phyloP scores from a whole-genome alignment of 2,329 filamentous ascomycete genomes.

The Botryotinia narcissicola region DNA sequence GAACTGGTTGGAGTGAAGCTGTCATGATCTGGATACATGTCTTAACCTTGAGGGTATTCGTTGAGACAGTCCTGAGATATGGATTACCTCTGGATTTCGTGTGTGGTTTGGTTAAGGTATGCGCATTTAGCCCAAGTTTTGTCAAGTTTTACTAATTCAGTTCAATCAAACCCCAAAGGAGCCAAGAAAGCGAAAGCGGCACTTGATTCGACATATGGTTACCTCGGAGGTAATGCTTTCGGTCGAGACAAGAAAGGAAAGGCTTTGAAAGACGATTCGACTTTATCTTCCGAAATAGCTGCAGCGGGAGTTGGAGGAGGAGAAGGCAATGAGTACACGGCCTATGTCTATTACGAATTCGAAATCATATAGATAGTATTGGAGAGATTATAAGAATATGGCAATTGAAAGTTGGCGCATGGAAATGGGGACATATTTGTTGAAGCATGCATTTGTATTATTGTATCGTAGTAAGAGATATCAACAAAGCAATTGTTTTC shows the following conservation, averaged over 20 bases:
- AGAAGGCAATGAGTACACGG: slow-evolving; percentile 82
- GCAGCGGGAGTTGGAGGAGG: slow-evolving; percentile 65
- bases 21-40: slow-evolving; percentile 97
- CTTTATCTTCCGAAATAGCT: slow-evolving; percentile 78
- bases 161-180: slow-evolving; percentile 76
- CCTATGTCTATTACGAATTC: slow-evolving; percentile 97
- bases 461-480: slow-evolving; percentile 25
- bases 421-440: slow-evolving; percentile 22
- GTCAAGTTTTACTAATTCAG: slow-evolving; percentile 26
- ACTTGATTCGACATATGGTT: slow-evolving; percentile 82
- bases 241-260: slow-evolving; percentile 90
- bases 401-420: slow-evolving; percentile 25
- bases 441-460: slow-evolving; percentile 28
- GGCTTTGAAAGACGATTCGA: slow-evolving; percentile 83
- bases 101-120: slow-evolving; percentile 78
- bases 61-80: slow-evolving; percentile 96
- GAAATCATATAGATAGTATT: slow-evolving; percentile 55
- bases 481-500: slow-evolving; percentile 12
- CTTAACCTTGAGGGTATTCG: slow-evolving; percentile 86
- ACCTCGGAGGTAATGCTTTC: slow-evolving; percentile 92
- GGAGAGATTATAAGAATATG: not conserved
- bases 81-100: slow-evolving; percentile 89
- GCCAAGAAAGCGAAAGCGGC: slow-evolving; percentile 75
- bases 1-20: slow-evolving; percentile 93
- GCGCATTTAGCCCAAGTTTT: not conserved